Evolutionary conservation across 164 flowering plant genomes (phyloP).

Genomic region (Vitis labrusca): DNA sequence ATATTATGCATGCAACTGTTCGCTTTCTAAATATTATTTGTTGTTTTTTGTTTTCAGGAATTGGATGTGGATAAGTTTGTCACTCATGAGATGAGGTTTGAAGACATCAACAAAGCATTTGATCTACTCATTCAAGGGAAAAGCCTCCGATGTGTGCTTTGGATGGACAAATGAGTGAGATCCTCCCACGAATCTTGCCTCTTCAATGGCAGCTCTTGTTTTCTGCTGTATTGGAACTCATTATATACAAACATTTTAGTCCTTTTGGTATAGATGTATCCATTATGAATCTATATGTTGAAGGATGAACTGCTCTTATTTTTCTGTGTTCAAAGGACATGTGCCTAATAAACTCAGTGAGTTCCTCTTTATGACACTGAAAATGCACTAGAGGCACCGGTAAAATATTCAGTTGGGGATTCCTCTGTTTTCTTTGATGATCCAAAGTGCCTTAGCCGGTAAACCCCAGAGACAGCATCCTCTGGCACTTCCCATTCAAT

Average conservation of each 20-base stretch:
- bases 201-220: not conserved
- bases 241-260: too few relatives aligned
- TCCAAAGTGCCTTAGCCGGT: slow-evolving; percentile 59
- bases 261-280: not conserved
- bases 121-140: slow-evolving; percentile 51
- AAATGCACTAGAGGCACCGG: slow-evolving; percentile 62
- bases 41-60: slow-evolving; percentile 35
- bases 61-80: slow-evolving; percentile 58
- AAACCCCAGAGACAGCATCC: slow-evolving; percentile 42
- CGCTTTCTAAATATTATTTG: not conserved
- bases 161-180: slow-evolving; percentile 50
- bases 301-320: not conserved
- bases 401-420: slow-evolving; percentile 38
- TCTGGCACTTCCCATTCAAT: slow-evolving; percentile 64
- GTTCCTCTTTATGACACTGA: slow-evolving; percentile 30
- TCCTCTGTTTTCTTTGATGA: slow-evolving; percentile 31
- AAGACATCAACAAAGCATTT: slow-evolving; percentile 63
- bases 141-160: slow-evolving; percentile 57
- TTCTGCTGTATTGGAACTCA: not conserved
- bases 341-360: not conserved
- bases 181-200: not conserved
- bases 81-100: slow-evolving; percentile 55
- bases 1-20: too few relatives aligned
- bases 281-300: not conserved
- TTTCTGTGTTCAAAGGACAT: not conserved